Conservation (phyloP, 257 asterid species). For the Mentha longifolia region DNA sequence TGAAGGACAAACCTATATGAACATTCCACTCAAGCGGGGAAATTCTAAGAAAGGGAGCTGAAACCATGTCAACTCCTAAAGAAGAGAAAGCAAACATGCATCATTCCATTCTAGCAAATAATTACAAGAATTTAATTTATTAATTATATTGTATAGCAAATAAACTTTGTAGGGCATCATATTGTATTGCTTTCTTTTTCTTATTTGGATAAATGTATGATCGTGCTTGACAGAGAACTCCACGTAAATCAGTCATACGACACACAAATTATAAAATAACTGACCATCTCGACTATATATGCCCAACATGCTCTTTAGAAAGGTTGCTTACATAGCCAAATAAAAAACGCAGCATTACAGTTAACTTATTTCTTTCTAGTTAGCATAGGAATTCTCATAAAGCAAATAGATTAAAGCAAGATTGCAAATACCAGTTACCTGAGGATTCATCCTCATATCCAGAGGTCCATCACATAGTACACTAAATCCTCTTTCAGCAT, state of each 20-base stretch:
- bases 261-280: neutral
- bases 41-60: neutral
- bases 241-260: neutral
- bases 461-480: constrained; percentile 91
- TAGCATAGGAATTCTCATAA: constrained; percentile 3
- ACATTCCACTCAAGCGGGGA: constrained; percentile 23
- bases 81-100: neutral
- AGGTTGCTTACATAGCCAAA: constrained; percentile 2
- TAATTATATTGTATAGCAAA: too few relatives aligned
- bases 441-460: constrained; percentile 98
- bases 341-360: neutral
- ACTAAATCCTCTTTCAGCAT: constrained; percentile 90
- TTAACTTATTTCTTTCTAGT: neutral
- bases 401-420: constrained; percentile 4
- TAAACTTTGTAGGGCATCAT: too few relatives aligned
- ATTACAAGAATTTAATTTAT: neutral
- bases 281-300: neutral
- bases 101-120: neutral
- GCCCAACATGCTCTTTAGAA: constrained; percentile 12
- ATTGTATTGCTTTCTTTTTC: neutral
- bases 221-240: neutral
- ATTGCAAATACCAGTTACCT: constrained; percentile 51
- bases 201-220: neutral
- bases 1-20: constrained; percentile 38
- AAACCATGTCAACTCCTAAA: too few relatives aligned